phyloP scores from a whole-genome alignment of 225 moss, liverwort and hornwort species.

The Physcomitrellopsis africana region DNA sequence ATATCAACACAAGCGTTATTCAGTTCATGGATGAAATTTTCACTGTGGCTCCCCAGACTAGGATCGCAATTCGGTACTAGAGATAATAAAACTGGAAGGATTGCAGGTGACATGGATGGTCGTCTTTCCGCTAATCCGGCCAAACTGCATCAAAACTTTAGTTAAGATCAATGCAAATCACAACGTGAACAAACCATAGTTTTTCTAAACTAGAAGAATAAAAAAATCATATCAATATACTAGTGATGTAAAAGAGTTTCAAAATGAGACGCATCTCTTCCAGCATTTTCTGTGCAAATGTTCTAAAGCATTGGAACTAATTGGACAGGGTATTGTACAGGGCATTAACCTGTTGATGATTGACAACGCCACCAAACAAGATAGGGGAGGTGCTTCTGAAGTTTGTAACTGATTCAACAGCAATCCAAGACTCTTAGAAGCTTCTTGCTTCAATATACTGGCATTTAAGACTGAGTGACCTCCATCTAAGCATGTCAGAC shows the following conservation, averaged over 20 bases:
- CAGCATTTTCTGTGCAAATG: conserved; percentile 6
- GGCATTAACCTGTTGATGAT: conserved; percentile 73
- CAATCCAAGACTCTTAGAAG: conserved; percentile 74
- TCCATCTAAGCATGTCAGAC: conserved; percentile 70
- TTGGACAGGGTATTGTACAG: conserved; percentile 1
- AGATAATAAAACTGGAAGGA: conserved; percentile 77
- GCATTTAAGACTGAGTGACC: conserved; percentile 80
- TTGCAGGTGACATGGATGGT: conserved; percentile 73
- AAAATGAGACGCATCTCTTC: not conserved
- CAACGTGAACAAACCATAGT: conserved; percentile 19
- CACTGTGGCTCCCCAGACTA: conserved; percentile 64
- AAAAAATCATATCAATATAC: not conserved
- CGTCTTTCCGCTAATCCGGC: conserved; percentile 78
- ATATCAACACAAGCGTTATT: conserved; percentile 67
- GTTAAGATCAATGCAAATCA: conserved; percentile 15
- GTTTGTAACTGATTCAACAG: conserved; percentile 73
- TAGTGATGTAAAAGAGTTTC: not conserved
- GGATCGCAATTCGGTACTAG: conserved; percentile 69
- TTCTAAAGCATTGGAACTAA: not conserved
- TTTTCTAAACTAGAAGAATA: conserved; percentile 3
- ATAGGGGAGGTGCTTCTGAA: conserved; percentile 58
- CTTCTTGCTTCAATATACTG: conserved; percentile 76
- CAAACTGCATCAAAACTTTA: conserved; percentile 61
- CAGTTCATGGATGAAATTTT: conserved; percentile 71
- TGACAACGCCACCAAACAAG: conserved; percentile 80